Base-by-base conservation (phyloP, 2,329 filamentous ascomycete genomes). In the Neopestalotiopsis sp. region DNA sequence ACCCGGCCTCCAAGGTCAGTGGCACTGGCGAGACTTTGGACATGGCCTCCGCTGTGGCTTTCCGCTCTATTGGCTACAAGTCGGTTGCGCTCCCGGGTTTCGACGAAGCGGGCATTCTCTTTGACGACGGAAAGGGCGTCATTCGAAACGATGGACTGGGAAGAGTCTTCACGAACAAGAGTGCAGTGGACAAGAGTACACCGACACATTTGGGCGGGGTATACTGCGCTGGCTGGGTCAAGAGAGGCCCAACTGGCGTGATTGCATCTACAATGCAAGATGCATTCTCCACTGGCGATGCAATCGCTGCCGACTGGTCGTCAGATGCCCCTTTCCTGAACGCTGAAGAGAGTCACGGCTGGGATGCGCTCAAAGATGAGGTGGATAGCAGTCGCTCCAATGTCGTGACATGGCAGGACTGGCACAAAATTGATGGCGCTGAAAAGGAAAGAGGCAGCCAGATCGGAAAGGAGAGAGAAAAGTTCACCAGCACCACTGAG, bases 191-290 rank as follows among this genome's bases (percentile, higher is more conserved):
- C 71, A 79, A 73, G 72, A 79, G 69, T 75, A 84, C 66, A 74
- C 83, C 72, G 81, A 85, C 70, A 75, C 83, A 72, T 76, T 88
- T 78, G 75, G 89, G 91, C 0, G 94, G 95, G 0, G 80, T 97
- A 34, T 99, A 99, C 81, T 97, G 94, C 72, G 93, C 95, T 17
- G 96, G 96, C 0, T 99, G 96, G 96, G 94, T 98, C 10, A 98
- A 98, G 83, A 89, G 92, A 45, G 96, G 96, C 0, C 95, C 96
- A 0, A 98, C 94, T 0, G 96, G 96, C 2, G 95, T 98, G 3
- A 99, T 99, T 78, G 95, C 95, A 1, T 94, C 92, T 38, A 99
- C 96, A 0, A 97, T 99, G 94, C 89, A 92, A 69, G 96, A 99
- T 78, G 95, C 96, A 0, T 99, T 98, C 75, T 87, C 89, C 9